Evolutionary conservation across 345 rosid species (phyloP).

Genomic region (Eucalyptus albens): DNA sequence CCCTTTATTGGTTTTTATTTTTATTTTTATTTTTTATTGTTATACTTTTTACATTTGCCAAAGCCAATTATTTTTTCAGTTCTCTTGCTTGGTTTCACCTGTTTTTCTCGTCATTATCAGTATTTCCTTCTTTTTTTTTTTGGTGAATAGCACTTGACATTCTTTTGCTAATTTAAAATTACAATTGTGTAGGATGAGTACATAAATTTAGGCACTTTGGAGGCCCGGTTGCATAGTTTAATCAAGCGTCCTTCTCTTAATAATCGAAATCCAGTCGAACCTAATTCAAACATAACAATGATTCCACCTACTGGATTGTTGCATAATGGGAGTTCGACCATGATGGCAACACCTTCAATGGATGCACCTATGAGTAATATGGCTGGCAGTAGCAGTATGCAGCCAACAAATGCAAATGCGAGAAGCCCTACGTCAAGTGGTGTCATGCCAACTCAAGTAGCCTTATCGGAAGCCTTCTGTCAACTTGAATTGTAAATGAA

Average conservation of each 20-base stretch:
- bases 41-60: accelerated
- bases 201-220: no score
- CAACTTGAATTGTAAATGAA: background rate
- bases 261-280: background rate
- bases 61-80: background rate
- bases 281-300: background rate
- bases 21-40: no score
- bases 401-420: accelerated
- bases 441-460: background rate
- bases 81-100: background rate
- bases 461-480: background rate
- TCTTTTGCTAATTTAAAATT: no score
- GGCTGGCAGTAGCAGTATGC: background rate
- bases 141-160: background rate
- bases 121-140: background rate
- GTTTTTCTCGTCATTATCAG: no score
- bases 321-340: background rate
- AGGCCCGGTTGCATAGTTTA: no score
- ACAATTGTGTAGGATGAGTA: no score
- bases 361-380: background rate
- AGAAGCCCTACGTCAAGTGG: background rate
- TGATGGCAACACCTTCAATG: background rate
- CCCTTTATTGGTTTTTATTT: no score
- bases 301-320: background rate
- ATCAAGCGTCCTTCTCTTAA: no score